These are phyloP conservation scores for Sambucus nigra DNA, from an alignment of 129 eudicot genomes.

Conservation along the genomic window DNA sequence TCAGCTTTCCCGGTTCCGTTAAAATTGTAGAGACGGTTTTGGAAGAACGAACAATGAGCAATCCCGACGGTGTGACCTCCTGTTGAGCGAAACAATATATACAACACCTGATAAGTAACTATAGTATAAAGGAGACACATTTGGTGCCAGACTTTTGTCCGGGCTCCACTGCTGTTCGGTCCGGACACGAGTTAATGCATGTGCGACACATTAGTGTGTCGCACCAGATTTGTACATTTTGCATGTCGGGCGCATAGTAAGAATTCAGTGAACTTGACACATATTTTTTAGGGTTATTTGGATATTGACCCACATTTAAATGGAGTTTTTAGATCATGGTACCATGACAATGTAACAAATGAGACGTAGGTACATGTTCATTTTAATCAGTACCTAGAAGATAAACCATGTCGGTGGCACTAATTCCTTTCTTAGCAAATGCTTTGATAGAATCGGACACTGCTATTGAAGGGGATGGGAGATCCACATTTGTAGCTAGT, in stretches of 20 bases:
- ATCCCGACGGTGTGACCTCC: conserved; percentile 64
- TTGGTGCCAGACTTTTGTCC: too few relatives aligned
- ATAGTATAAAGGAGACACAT: too few relatives aligned
- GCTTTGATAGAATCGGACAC: conserved; percentile 27
- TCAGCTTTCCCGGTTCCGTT: conserved; percentile 36
- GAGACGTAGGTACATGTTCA: neutral
- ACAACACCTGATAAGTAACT: neutral
- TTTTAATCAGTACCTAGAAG: conserved; percentile 57
- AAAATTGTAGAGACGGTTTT: conserved; percentile 58
- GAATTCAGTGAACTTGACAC: too few relatives aligned
- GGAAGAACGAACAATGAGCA: conserved; percentile 39
- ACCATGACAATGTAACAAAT: too few relatives aligned
- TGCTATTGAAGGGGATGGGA: conserved; percentile 40
- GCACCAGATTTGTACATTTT: too few relatives aligned
- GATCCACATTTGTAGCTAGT: conserved; percentile 19
- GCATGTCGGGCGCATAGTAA: too few relatives aligned
- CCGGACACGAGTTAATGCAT: too few relatives aligned
- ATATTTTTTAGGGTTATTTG: too few relatives aligned
- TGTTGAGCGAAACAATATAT: neutral
- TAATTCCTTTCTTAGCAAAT: conserved; percentile 27
- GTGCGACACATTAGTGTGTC: too few relatives aligned
- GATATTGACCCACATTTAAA: too few relatives aligned
- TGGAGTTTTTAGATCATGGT: too few relatives aligned
- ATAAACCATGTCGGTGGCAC: conserved; percentile 31
- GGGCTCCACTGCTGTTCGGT: too few relatives aligned